Conservation (phyloP, 306 rosid genomes). For the Glycine tomentella region DNA sequence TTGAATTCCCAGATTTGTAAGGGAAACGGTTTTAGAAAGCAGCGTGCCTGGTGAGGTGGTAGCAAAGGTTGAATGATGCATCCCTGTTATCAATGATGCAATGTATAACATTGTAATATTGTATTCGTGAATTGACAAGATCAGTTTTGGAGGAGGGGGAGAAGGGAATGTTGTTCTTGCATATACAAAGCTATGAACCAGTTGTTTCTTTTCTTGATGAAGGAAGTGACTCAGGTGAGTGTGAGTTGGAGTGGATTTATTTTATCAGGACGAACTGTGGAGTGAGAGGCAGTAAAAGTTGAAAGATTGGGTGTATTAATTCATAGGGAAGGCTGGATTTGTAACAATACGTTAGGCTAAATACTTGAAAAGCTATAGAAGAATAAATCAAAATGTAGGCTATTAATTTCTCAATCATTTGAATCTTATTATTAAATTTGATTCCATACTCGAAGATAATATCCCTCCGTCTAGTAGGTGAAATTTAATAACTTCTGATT, state of each 20-base stretch:
- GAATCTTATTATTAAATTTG: not conserved
- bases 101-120: constrained; percentile 36
- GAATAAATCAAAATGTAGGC: constrained; percentile 23
- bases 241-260: constrained; percentile 23
- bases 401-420: not conserved
- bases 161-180: constrained; percentile 34
- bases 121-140: constrained; percentile 30
- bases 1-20: constrained; percentile 73
- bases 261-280: constrained; percentile 21
- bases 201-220: constrained; percentile 13
- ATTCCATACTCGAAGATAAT: not conserved
- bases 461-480: not conserved
- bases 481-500: not conserved
- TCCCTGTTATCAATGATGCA: not conserved
- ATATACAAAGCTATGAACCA: constrained; percentile 7
- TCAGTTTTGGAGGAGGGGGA: constrained; percentile 13
- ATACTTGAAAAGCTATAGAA: constrained; percentile 13
- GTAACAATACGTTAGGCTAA: constrained; percentile 14
- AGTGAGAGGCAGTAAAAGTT: constrained; percentile 16
- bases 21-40: constrained; percentile 86
- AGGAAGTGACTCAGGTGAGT: constrained; percentile 9
- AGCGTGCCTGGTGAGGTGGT: constrained; percentile 77
- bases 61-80: constrained; percentile 87
- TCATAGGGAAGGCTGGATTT: constrained; percentile 35
- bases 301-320: constrained; percentile 34